Evolutionary conservation across 768 basidiomycete species (phyloP).

Genomic region (Clavulina sp.): DNA sequence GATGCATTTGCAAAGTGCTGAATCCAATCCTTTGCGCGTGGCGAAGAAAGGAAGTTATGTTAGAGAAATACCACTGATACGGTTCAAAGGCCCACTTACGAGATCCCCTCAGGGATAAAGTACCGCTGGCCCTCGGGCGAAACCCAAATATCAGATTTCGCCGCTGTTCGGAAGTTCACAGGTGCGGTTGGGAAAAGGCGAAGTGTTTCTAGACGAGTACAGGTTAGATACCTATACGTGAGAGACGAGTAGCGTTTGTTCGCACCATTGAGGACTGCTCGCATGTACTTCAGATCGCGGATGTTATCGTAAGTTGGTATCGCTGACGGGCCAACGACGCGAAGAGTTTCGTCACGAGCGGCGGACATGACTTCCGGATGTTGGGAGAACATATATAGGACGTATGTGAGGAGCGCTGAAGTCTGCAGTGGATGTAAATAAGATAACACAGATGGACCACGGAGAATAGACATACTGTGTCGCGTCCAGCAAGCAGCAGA

Average conservation of each 20-base stretch:
- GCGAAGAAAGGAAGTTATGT: too few species aligned
- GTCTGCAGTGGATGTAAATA: constrained; percentile 16
- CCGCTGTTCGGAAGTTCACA: not conserved
- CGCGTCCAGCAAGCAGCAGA: constrained; percentile 57
- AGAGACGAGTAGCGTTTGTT: too few species aligned
- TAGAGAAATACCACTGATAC: too few species aligned
- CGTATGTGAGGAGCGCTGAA: constrained; percentile 34
- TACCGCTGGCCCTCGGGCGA: constrained; percentile 7
- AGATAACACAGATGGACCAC: not conserved
- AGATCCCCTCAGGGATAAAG: constrained; percentile 7
- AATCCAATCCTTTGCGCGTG: not conserved
- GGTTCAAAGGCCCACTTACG: too few species aligned
- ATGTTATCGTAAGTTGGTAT: constrained; percentile 13
- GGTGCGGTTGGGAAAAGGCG: constrained; percentile 35
- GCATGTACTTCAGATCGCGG: constrained; percentile 22
- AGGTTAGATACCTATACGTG: constrained; percentile 47
- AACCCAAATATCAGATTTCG: not conserved
- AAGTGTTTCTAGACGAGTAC: constrained; percentile 38
- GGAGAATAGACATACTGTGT: constrained; percentile 36
- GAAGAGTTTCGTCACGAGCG: constrained; percentile 35
- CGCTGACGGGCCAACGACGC: constrained; percentile 22
- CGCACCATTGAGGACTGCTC: constrained; percentile 46
- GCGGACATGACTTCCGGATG: constrained; percentile 29
- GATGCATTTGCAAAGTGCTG: not conserved
- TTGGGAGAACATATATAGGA: constrained; percentile 35